phyloP scores from a whole-genome alignment of 2,329 filamentous ascomycete genomes.

The Mycocentrospora acerina region DNA sequence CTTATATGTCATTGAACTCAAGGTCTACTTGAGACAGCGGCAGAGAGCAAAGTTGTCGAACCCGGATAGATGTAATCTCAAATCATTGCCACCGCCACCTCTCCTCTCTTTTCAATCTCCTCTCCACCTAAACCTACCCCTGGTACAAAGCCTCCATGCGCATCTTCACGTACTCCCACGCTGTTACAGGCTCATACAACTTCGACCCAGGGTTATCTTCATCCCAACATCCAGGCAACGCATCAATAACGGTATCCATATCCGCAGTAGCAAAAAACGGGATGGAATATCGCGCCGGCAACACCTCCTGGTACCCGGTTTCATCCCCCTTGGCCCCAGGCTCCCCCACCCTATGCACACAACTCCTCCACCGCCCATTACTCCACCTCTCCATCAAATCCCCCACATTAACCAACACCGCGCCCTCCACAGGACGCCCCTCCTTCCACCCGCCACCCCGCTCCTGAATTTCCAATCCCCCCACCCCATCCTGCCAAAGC shows the following conservation, averaged over 20 bases:
- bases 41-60: too few species aligned
- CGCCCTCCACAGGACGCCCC: constrained; percentile 33
- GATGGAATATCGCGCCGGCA: constrained; percentile 42
- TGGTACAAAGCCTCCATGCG: constrained; percentile 21
- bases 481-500: constrained; percentile 46
- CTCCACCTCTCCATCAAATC: constrained; percentile 46
- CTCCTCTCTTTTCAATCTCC: not conserved
- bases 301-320: constrained; percentile 22
- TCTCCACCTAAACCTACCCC: not conserved
- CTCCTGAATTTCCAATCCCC: constrained; percentile 44
- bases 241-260: constrained; percentile 42
- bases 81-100: too few species aligned
- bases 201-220: constrained; percentile 27
- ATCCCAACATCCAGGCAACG: constrained; percentile 34
- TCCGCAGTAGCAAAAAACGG: constrained; percentile 45
- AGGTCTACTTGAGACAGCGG: too few species aligned
- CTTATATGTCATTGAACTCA: too few species aligned
- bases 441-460: too few species aligned
- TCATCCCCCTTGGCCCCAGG: constrained; percentile 15
- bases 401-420: constrained; percentile 44
- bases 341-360: constrained; percentile 43
- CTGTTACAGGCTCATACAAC: constrained; percentile 44
- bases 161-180: constrained; percentile 36
- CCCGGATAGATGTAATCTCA: too few species aligned
- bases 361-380: constrained; percentile 40